Conservation (phyloP, 352 stramenopile genomes). For the Pythium sp. region DNA sequence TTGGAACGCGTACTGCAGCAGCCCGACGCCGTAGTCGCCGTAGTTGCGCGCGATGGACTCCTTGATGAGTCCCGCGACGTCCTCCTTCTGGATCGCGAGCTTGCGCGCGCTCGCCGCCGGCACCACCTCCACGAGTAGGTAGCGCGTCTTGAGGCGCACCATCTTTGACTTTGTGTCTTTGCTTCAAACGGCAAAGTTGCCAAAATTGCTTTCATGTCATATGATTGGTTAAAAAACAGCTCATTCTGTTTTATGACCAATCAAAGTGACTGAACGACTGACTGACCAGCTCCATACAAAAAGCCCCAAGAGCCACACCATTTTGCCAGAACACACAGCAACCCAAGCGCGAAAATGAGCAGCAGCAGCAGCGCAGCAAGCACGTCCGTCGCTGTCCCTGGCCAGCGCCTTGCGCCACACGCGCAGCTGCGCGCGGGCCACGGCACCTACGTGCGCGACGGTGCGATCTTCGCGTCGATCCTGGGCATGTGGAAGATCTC, state of each 20-base stretch:
- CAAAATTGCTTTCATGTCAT: background rate
- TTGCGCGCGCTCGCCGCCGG: constrained; percentile 33
- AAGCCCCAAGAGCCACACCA: constrained; percentile 13
- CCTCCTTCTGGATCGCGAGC: constrained; percentile 52
- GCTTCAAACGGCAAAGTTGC: background rate
- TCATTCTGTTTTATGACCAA: background rate
- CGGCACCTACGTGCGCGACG: constrained; percentile 60
- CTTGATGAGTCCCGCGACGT: constrained; percentile 50
- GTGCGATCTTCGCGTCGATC: constrained; percentile 68
- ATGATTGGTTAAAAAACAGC: background rate
- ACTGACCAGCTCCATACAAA: constrained; percentile 14
- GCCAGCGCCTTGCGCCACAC: constrained; percentile 46
- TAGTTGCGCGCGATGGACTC: constrained; percentile 68
- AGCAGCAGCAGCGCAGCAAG: constrained; percentile 21
- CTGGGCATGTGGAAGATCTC: constrained; percentile 44
- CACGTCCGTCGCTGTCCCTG: constrained; percentile 41
- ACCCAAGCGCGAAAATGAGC: constrained; percentile 19
- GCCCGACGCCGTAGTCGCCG: constrained; percentile 60
- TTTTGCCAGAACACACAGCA: constrained; percentile 8
- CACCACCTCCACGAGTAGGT: constrained; percentile 61
- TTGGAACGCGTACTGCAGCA: constrained; percentile 80
- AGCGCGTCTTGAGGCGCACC: constrained; percentile 79
- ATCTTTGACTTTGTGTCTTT: constrained; percentile 23
- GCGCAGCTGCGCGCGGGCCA: constrained; percentile 36
- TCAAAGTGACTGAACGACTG: background rate